A percentile compares a stretch with the other conserved stretches of the same genome.
Conservation (phyloP, 805 yeast genomes). For the Yamadazyma scolyti region DNA sequence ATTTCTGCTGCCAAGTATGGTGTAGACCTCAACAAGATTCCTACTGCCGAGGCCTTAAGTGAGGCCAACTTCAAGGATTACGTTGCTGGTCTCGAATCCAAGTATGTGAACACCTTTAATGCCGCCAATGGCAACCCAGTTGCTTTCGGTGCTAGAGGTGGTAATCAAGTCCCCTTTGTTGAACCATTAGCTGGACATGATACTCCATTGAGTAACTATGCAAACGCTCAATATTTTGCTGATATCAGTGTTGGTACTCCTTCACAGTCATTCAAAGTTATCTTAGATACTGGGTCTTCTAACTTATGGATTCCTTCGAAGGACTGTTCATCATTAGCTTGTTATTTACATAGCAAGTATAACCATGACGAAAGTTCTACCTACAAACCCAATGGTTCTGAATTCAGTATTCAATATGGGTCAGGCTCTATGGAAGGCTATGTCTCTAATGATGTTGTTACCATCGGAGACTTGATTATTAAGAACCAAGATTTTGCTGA, state of each 20-base stretch:
- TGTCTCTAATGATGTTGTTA: conserved; percentile 79
- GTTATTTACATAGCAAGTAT: conserved; percentile 89
- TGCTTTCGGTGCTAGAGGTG: conserved; percentile 12
- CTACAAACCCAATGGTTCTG: conserved; percentile 82
- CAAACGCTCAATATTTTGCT: conserved; percentile 94
- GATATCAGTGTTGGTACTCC: conserved; percentile 93
- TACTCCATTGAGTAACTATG: conserved; percentile 85
- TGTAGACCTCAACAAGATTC: conserved; percentile 56
- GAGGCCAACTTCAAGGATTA: conserved; percentile 51
- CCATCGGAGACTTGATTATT: conserved; percentile 79
- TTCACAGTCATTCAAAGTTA: conserved; percentile 87
- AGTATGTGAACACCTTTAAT: conserved; percentile 53
- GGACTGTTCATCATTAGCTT: conserved; percentile 90
- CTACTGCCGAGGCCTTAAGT: conserved; percentile 53
- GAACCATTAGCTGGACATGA: conserved; percentile 21
- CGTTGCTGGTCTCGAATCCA: conserved; percentile 55
- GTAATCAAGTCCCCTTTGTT: conserved; percentile 45
- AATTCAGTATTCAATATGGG: conserved; percentile 85
- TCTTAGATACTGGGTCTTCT: conserved; percentile 94
- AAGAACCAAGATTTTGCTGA: conserved; percentile 94
- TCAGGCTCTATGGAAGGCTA: conserved; percentile 91
- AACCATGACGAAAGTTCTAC: conserved; percentile 80
- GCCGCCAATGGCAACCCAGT: conserved; percentile 23
- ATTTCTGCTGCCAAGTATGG: conserved; percentile 51
- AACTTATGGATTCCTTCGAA: conserved; percentile 94